These are phyloP conservation scores for Leishmania major DNA, from an alignment of 208 protist genomes.

Conservation along the genomic window DNA sequence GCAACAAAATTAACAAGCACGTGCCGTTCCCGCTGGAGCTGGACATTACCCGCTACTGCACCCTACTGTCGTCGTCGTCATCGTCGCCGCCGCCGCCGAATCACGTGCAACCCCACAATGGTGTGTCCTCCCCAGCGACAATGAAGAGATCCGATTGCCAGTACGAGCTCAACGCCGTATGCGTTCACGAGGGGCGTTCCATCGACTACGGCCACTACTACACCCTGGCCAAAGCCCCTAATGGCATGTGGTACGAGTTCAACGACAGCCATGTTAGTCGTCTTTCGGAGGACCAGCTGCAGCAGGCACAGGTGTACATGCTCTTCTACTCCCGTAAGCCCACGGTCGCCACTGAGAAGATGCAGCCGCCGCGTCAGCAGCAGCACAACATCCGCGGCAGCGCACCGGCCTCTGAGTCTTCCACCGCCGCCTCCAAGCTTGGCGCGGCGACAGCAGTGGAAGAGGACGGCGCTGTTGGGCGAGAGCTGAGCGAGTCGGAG, in stretches of 20 bases:
- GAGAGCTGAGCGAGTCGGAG: slow-evolving; percentile 32
- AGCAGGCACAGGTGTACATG: slow-evolving; percentile 87
- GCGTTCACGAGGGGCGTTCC: slow-evolving; percentile 86
- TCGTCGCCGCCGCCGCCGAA: slow-evolving; percentile 1
- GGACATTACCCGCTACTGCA: slow-evolving; percentile 70
- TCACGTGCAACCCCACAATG: not conserved
- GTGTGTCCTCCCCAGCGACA: not conserved
- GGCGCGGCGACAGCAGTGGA: not conserved
- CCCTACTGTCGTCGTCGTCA: slow-evolving; percentile 11
- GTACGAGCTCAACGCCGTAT: slow-evolving; percentile 91
- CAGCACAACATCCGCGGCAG: slow-evolving; percentile 2
- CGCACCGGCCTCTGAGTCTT: not conserved
- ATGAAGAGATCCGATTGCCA: slow-evolving; percentile 10
- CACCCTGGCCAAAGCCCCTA: slow-evolving; percentile 74
- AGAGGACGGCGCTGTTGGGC: slow-evolving; percentile 11
- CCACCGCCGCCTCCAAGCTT: not conserved
- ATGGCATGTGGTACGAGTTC: slow-evolving; percentile 88
- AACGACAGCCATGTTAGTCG: slow-evolving; percentile 80
- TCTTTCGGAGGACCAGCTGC: slow-evolving; percentile 64
- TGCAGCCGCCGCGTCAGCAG: not conserved
- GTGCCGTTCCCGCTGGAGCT: slow-evolving; percentile 68
- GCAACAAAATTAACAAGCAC: slow-evolving; percentile 70
- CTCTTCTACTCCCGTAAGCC: slow-evolving; percentile 79
- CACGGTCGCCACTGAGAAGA: not conserved
- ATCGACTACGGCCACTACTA: slow-evolving; percentile 93